phyloP scores from a whole-genome alignment of 345 rosid genomes.

The Salix purpurea region DNA sequence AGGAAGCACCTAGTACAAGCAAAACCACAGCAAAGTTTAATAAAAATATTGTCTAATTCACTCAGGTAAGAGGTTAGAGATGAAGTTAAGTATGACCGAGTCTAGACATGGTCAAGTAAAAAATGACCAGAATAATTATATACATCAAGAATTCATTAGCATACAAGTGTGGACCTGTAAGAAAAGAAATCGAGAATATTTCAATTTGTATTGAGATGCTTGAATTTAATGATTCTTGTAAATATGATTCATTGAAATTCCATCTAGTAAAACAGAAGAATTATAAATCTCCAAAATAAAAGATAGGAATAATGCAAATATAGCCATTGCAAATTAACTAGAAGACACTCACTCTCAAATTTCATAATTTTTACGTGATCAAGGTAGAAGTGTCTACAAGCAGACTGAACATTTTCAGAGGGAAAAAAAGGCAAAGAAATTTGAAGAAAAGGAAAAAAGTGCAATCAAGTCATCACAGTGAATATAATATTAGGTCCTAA shows the following conservation, averaged over 20 bases:
- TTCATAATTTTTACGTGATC: not conserved
- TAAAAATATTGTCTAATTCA: not conserved
- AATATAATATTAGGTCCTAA: not conserved
- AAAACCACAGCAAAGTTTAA: not conserved
- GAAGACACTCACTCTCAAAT: not conserved
- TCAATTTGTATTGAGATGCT: no score
- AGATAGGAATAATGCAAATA: not conserved
- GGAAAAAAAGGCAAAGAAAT: not conserved
- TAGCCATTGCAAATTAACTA: not conserved
- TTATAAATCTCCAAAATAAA: not conserved
- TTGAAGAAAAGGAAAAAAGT: not conserved
- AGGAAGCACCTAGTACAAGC: slow-evolving; percentile 72
- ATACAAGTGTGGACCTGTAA: not conserved
- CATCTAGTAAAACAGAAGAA: not conserved
- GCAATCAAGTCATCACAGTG: not conserved
- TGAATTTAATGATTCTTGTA: not conserved
- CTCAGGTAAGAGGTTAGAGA: not conserved
- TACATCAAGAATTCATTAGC: not conserved
- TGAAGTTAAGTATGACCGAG: not conserved
- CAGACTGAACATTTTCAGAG: not conserved
- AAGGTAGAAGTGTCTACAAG: not conserved
- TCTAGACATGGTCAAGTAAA: not conserved
- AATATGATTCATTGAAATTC: not conserved
- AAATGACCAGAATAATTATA: not conserved
- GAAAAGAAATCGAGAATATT: not conserved